Conservation (phyloP, 208 protist genomes). For the Leptomonas seymouri region DNA sequence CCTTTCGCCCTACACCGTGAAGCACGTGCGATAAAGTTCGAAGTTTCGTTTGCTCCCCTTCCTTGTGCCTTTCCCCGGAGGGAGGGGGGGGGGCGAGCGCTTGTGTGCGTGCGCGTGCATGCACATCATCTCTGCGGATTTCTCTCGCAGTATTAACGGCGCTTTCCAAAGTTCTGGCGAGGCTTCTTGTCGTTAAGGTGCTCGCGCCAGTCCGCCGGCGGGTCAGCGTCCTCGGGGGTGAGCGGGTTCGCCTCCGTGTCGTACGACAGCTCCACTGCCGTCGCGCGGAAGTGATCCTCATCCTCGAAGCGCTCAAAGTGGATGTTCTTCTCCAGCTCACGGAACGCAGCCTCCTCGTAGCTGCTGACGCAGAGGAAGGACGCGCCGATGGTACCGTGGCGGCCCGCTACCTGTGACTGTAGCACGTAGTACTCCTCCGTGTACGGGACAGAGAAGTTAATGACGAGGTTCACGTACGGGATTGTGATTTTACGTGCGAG, state of each 20-base stretch:
- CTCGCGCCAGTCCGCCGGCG: conserved; percentile 78
- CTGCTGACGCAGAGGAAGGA: conserved; percentile 81
- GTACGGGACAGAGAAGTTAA: conserved; percentile 84
- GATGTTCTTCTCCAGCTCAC: conserved; percentile 64
- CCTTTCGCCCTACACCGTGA: too few relatives aligned
- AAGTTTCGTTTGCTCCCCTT: too few relatives aligned
- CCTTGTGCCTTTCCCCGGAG: too few relatives aligned
- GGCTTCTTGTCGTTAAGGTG: conserved; percentile 64
- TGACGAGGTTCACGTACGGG: conserved; percentile 91
- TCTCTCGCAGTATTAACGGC: conserved; percentile 10
- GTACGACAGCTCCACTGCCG: conserved; percentile 77
- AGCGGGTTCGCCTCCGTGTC: conserved; percentile 73
- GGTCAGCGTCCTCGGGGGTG: conserved; percentile 76
- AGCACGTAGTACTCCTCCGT: conserved; percentile 88
- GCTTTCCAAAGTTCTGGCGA: conserved; percentile 31
- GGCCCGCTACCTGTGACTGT: conserved; percentile 82
- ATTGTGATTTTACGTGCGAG: conserved; percentile 86
- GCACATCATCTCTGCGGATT: neutral
- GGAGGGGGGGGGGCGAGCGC: neutral
- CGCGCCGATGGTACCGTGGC: conserved; percentile 77
- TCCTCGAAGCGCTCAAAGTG: conserved; percentile 64
- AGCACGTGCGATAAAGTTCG: too few relatives aligned
- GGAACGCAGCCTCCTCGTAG: conserved; percentile 52
- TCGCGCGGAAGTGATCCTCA: conserved; percentile 68
- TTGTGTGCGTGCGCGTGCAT: neutral